Evolutionary conservation across 306 rosid genomes (phyloP), one percentile per base, ranked within the genome.

Genomic region (Glycyrrhiza uralensis): DNA sequence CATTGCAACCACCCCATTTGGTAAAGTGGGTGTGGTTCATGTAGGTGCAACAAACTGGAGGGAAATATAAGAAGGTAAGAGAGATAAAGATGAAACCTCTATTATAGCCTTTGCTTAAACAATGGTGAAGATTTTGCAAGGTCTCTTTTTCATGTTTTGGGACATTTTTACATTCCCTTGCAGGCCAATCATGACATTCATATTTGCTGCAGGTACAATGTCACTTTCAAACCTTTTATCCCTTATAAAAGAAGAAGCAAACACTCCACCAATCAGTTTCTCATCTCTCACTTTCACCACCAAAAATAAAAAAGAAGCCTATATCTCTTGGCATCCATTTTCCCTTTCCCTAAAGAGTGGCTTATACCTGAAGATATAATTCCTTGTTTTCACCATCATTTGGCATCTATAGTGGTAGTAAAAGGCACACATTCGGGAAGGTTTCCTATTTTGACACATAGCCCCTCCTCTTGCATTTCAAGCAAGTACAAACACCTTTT

Each of bases 1-100:
- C 96, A 87, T 75, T 86, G 96, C 12, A 90, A 86, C 95, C 92
- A 90, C 84, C 98, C 90, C 96, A 92, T 92, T 85, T 77, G 84
- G 71, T 75, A 83, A 76, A 75, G 71, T 66, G 69, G 80, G 71
- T 63, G 81, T 74, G 74, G 69, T 64, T 81, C 89, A 83, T 78
- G 81, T 60, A 65, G 62, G 35, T 58, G 71, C 60, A 65, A 52
- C 61, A 60, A 67, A 66, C 28, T 23, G 55, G 63, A 47, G 80
- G n/a, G 73, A 72, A 76, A 41, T 35, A 75, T 36, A 32, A 81
- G 62, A 54, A 29, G 36, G 15, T 32, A 68, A 47, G 69, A 59
- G 14, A 76, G 52, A 41, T 19, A 46, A 47, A 44, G 75, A 50
- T 58, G 28, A 41, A 18, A 57, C 54, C 42, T 57, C 74, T 57